phyloP scores from a whole-genome alignment of 2,329 filamentous ascomycete species.

The Ilyonectria destructans region DNA sequence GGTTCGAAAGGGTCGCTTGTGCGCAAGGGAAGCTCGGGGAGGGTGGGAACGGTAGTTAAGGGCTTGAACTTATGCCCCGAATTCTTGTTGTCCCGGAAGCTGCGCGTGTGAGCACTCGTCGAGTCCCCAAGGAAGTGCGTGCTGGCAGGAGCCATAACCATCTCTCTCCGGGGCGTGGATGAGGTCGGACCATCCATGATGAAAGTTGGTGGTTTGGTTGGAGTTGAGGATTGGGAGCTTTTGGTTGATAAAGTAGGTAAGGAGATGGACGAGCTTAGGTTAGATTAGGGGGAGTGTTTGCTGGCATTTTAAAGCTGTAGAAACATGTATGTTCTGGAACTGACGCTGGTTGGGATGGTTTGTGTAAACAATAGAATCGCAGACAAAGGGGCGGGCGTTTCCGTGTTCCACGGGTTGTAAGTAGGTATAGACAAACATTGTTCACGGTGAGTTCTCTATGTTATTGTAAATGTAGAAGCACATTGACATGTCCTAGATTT shows the following conservation, averaged over 20 bases:
- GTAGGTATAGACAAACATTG: background rate
- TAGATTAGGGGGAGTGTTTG: too few relatives aligned
- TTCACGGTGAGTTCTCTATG: background rate
- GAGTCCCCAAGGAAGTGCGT: background rate
- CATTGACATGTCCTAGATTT: too few relatives aligned
- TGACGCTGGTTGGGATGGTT: too few relatives aligned
- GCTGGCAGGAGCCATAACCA: background rate
- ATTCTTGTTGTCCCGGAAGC: background rate
- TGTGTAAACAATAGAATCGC: slow-evolving; percentile 28
- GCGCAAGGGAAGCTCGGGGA: background rate
- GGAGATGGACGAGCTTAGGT: too few relatives aligned
- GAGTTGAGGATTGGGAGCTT: too few relatives aligned
- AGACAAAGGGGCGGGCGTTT: slow-evolving; percentile 22
- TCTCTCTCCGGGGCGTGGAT: too few relatives aligned
- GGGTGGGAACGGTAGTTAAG: background rate
- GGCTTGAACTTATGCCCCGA: background rate
- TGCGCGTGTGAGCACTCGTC: background rate
- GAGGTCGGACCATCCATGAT: background rate
- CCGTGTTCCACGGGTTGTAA: slow-evolving; percentile 6
- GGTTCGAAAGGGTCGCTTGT: background rate
- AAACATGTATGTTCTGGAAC: background rate
- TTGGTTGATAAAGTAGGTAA: too few relatives aligned
- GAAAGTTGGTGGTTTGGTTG: background rate
- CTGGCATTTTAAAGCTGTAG: background rate
- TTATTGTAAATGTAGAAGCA: background rate